Evolutionary conservation across 768 basidiomycete species (phyloP), one percentile per base, ranked within the genome.

Genomic region (Lactarius hengduanensis): DNA sequence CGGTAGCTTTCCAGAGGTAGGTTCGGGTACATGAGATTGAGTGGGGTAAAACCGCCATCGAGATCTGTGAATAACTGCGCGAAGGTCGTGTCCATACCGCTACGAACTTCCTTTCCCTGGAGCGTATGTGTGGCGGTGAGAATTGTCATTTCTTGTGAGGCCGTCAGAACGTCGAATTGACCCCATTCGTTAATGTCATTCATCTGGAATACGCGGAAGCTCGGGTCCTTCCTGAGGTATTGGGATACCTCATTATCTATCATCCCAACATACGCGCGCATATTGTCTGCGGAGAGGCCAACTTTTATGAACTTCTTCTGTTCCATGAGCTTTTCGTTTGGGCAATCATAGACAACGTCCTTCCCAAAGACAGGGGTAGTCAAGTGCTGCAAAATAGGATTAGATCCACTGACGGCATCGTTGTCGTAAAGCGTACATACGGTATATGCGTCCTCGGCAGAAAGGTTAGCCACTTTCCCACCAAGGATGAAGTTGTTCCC

Each of bases 301-400:
- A 94, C 88, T 80, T 99, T 99, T 77, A 98, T 90, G 74, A 98
- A 98, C 75, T 90, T 91, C 83, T 99, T 99, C 77, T 99, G 97
- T 73, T 99, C 95, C 96, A 99, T 98, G 77, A 99, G 88, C 55
- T 91, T 79, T 57, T 96, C 92, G 76, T 98, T 98, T 38, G 97
- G 96, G 59, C 92, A 88, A 72, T 98, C 97, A 75, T 98, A 99
- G 13, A 98, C 96, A 56, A 99, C 97, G 57, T 93, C 96, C 74
- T 94, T 94, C 55, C 97, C 97, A 73, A 99, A 99, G 15, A 98
- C 88, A 4, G 96, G 96, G 0, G 91, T 96, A 0, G 95, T 96
- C 55, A 96, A 78, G 74, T 92, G 90, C 94, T 96, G 71, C 20
- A 40, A 47, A 22, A 18, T 22, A 10, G n/a, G 10, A 30, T 58